phyloP scores from a whole-genome alignment of 495 filamentous ascomycete species.

The Hypoxylon rickii region DNA sequence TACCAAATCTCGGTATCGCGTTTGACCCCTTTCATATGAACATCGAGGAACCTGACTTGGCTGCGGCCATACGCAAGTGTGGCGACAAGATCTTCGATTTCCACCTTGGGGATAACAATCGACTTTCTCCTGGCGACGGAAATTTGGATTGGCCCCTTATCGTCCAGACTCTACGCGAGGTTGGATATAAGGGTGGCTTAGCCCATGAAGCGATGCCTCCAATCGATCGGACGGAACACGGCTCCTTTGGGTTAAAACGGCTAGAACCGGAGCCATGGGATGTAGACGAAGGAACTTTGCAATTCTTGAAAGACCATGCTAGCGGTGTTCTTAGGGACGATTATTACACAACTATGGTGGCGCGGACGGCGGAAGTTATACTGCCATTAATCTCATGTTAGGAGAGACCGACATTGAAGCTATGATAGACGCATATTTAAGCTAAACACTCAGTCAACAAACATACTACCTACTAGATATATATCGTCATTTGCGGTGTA shows the following conservation, averaged over 20 bases:
- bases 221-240: constrained; percentile 31
- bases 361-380: constrained; percentile 27
- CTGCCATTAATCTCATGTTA: constrained; percentile 23
- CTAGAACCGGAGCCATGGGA: constrained; percentile 25
- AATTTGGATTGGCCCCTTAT: constrained; percentile 32
- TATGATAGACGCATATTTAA: neutral
- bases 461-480: too few relatives aligned
- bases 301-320: constrained; percentile 38
- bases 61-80: constrained; percentile 29
- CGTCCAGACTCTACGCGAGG: constrained; percentile 25
- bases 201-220: constrained; percentile 37
- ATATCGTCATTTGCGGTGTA: too few relatives aligned
- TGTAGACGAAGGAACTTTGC: constrained; percentile 26
- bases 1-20: constrained; percentile 30
- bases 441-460: too few relatives aligned
- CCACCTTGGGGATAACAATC: constrained; percentile 38
- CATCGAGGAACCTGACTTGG: constrained; percentile 35
- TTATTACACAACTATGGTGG: constrained; percentile 34
- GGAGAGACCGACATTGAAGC: neutral
- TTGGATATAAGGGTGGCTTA: constrained; percentile 32
- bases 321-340: constrained; percentile 35
- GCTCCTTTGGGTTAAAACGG: constrained; percentile 20
- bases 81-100: constrained; percentile 29
- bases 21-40: constrained; percentile 39
- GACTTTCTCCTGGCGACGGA: constrained; percentile 34